Percentiles rank a stretch among this genome's conserved stretches.
These are phyloP conservation scores for Suillus weaverae DNA, from an alignment of 768 basidiomycete genomes.

Conservation along the genomic window DNA sequence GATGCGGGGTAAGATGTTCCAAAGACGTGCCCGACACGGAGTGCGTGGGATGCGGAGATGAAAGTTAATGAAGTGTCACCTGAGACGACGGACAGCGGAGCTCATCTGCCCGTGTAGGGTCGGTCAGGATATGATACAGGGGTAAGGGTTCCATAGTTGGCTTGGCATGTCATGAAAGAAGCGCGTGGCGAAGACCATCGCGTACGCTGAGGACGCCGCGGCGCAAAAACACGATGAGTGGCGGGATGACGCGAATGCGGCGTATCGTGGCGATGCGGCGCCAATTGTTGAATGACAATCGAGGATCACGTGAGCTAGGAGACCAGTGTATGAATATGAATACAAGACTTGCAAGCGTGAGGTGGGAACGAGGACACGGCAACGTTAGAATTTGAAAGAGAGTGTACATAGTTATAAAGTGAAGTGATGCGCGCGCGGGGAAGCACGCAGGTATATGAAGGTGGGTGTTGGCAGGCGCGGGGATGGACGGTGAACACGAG, in stretches of 20 bases:
- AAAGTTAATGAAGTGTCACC: background rate
- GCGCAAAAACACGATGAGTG: background rate
- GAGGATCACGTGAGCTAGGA: background rate
- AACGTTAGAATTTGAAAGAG: background rate
- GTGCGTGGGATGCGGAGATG: background rate
- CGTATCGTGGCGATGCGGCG: background rate
- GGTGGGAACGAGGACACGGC: background rate
- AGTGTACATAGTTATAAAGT: background rate
- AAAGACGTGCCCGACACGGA: background rate
- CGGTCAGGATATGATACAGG: background rate
- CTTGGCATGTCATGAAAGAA: background rate
- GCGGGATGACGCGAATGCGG: background rate
- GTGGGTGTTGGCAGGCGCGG: background rate
- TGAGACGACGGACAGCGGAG: background rate
- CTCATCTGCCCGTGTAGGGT: background rate
- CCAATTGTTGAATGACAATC: background rate
- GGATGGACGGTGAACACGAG: background rate
- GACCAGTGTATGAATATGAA: background rate
- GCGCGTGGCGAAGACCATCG: background rate
- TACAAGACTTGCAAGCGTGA: background rate
- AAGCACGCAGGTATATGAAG: background rate
- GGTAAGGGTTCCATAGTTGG: background rate
- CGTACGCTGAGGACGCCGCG: background rate
- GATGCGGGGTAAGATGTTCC: background rate
- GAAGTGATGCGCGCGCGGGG: background rate